A percentile compares a stretch with the other conserved stretches of the same genome.
Evolutionary conservation across 73 alveolate genomes (phyloP).

Genomic region (Paraurostyla sp.): DNA sequence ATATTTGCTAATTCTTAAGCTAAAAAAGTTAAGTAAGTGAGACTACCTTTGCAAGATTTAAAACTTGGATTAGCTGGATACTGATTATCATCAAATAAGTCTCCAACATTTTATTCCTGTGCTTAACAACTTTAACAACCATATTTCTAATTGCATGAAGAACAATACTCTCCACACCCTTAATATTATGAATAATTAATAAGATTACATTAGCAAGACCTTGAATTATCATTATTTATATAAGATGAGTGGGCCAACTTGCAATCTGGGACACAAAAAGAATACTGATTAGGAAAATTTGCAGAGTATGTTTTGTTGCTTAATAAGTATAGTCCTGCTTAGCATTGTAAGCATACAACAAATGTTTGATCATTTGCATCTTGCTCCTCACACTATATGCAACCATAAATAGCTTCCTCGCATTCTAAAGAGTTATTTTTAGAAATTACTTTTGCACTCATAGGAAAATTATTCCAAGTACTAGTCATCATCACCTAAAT

Average conservation of each 20-base stretch:
- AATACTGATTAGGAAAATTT: background rate
- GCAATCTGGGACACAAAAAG: conserved; percentile 9
- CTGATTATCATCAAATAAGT: background rate
- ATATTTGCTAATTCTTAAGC: too few relatives aligned
- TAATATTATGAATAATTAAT: background rate
- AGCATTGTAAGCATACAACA: background rate
- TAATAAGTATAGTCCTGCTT: background rate
- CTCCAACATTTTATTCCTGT: background rate
- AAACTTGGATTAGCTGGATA: background rate
- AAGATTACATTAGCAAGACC: background rate
- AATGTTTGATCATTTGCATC: background rate
- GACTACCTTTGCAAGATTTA: background rate
- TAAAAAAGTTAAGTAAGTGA: too few relatives aligned
- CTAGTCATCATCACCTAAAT: too few relatives aligned
- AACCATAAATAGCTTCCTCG: background rate
- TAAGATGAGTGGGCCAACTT: background rate
- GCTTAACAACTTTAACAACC: background rate
- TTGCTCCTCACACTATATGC: background rate
- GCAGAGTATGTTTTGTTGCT: background rate
- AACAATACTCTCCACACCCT: background rate
- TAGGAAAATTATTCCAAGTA: too few relatives aligned
- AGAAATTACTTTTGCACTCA: too few relatives aligned
- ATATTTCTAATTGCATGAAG: background rate
- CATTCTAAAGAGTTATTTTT: too few relatives aligned
- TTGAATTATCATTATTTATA: background rate